Base-by-base conservation (phyloP, 257 asterid genomes). In the Solanum sparsipilum region DNA sequence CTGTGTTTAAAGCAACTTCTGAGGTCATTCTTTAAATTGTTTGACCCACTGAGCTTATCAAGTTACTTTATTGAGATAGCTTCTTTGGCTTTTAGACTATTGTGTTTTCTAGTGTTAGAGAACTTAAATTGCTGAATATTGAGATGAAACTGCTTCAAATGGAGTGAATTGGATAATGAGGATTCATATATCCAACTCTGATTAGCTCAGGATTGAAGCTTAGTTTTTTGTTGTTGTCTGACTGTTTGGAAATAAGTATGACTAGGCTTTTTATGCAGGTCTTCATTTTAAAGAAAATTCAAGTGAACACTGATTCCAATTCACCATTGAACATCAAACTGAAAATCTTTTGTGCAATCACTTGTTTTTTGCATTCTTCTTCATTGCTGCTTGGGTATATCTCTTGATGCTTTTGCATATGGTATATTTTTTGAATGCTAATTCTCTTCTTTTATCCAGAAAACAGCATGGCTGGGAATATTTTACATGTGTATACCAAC, bases 401-500 rank as follows among this genome's bases (percentile, higher is more conserved):
- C 56, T 75, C 32, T 38, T 39, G 84, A 76, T 38, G 32, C 41
- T 81, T 79, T 79, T 79, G 16, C 84, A 44, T 79, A 46, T 41
- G 18, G 25, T 5, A 41, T 41, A 44, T 16, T 27, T 44, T 79
- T 25, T 79, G 25, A 31, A 18, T 46, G 38, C 38, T n/a, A 60
- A 36, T 21, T 21, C 73, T 86, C 13, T 34, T 83, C 38, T 35
- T 73, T 12, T n/a, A 74, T 52, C 88, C 97, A 97, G 98, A 96
- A 95, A 92, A 94, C 94, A 73, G 95, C 96, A 86, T 97, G 99
- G 99, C 95, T 97, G 58, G 99, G 99, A 88, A 91, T 96, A 72
- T 97, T 97, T 92, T 97, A 96, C 94, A 96, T 96, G 99, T 97
- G 99, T 90, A 97, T 95, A 92, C 99, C 99, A 35, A 90, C 95